A percentile compares a stretch with the other conserved stretches of the same genome.
Conservation (phyloP, 169 alveolate species). For the Besnoitia besnoiti region DNA sequence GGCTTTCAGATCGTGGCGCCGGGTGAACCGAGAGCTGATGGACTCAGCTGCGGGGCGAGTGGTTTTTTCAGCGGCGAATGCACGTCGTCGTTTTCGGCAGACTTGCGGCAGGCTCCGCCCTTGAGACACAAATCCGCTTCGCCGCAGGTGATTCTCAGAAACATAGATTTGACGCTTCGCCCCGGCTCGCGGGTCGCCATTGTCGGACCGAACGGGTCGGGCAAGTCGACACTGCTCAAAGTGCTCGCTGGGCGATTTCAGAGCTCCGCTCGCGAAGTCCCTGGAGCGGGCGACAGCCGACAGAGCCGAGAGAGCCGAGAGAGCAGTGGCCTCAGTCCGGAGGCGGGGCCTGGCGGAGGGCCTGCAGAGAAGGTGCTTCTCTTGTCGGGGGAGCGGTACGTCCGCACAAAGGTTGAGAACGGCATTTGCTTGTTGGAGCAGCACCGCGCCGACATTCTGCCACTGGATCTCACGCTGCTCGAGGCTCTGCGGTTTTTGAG, state of each 20-base stretch:
- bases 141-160: neutral
- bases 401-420: neutral
- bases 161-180: conserved; percentile 37
- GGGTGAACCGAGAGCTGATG: no score
- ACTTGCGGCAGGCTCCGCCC: no score
- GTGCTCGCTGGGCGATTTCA: conserved; percentile 55
- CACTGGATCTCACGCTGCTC: neutral
- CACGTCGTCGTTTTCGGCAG: no score
- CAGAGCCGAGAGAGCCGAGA: neutral
- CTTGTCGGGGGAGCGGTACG: neutral
- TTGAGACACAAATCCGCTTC: no score
- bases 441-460: conserved; percentile 8
- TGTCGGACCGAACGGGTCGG: conserved; percentile 72
- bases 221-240: conserved; percentile 69
- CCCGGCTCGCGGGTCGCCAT: conserved; percentile 60
- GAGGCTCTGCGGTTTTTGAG: neutral
- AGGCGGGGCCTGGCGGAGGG: neutral
- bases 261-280: neutral
- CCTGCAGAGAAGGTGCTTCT: neutral
- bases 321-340: neutral
- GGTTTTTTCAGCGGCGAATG: no score
- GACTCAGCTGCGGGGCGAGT: no score
- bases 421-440: neutral
- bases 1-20: no score
- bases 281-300: neutral